Evolutionary conservation across 345 rosid species (phyloP), one percentile per base, ranked within the genome.

Genomic region (Firmiana major): DNA sequence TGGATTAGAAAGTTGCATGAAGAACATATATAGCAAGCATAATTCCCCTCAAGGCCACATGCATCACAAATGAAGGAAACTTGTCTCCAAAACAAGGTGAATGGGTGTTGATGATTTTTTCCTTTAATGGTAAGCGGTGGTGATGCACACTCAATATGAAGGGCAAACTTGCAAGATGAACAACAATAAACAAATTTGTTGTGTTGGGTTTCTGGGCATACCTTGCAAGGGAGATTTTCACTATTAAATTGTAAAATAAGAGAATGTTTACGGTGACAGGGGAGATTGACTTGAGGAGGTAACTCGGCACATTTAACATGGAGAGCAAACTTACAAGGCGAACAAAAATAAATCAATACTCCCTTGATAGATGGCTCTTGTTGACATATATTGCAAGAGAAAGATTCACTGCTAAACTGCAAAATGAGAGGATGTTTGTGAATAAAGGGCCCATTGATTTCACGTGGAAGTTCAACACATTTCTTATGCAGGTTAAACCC

Each of bases 21-120:
- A 4, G 24, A 49, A 31, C 59, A 70, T 9, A 31, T 17, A 2
- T 70, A 70, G 22, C 59, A 2, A 26, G 28, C 58, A 70, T 1
- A 48, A 16, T 70, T 70, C 9, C 74, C 74, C 11, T 28, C 4
- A 6, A 49, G 57, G 34, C 59, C 59, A 49, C 74, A 70, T 0
- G 62, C 82, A 76, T 79, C 62, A 21, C 82, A 82, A 40, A 48
- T 21, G 45, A 71, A 75, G 0, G 74, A 36, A 65, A 48, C 48
- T 63, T 59, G 13, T 36, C 10, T 76, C 43, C 71, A 71, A 1
- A 66, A 9, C 51, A 82, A 42, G 7, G 53, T 79, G 31, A 79
- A 59, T 16, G 81, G 54, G 57, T 79, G 80, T 26, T 26, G 57
- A 4, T 69, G 73, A 26, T 0, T 46, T 69, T 69, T 26, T 6